These are phyloP conservation scores for Oryza australiensis DNA, from an alignment of 176 grass and related monocot genomes.

Conservation along the genomic window DNA sequence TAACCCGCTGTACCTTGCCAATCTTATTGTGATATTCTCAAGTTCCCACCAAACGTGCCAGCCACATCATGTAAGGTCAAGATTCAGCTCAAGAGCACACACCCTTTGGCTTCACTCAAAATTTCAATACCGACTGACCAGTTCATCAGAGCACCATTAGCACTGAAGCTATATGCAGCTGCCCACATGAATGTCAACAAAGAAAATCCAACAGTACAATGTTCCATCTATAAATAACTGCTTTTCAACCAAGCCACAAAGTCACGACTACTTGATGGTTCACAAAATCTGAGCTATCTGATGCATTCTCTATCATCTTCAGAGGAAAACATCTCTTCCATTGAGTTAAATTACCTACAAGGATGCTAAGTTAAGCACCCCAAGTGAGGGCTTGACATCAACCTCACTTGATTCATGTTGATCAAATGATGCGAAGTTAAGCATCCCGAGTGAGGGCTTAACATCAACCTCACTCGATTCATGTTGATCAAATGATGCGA, in stretches of 20 bases:
- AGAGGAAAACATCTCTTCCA: not conserved
- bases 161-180: not conserved
- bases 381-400: slow-evolving; percentile 23
- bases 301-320: not conserved
- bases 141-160: not conserved
- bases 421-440: not conserved
- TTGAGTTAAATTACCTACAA: slow-evolving; percentile 7
- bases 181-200: slow-evolving; percentile 1
- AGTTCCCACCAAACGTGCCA: not conserved
- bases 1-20: not conserved
- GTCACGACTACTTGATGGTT: not conserved
- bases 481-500: not conserved
- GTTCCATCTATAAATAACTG: slow-evolving; percentile 9
- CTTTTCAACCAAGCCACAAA: slow-evolving; percentile 27
- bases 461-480: slow-evolving; percentile 19
- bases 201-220: slow-evolving; percentile 4
- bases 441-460: not conserved
- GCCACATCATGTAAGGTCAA: not conserved
- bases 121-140: not conserved
- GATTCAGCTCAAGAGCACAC: not conserved
- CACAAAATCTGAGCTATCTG: not conserved
- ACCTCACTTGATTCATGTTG: slow-evolving; percentile 1
- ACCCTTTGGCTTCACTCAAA: not conserved
- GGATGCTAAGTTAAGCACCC: slow-evolving; percentile 11
- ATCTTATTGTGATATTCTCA: not conserved